Evolutionary conservation across 2,329 filamentous ascomycete genomes (phyloP), one percentile per base, ranked within the genome.

Genomic region (Acephala macrosclerotiorum): DNA sequence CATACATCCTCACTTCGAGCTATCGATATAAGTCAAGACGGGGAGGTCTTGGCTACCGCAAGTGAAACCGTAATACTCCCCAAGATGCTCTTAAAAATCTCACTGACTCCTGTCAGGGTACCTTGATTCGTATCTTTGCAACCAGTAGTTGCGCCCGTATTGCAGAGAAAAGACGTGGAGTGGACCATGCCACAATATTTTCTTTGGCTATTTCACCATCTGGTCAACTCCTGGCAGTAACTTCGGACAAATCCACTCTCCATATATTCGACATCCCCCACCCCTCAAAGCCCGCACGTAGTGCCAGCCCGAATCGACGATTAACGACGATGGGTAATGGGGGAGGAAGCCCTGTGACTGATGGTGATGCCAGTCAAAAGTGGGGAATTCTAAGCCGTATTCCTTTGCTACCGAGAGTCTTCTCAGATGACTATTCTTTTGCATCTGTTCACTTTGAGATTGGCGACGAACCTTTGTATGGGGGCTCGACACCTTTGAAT

Each of bases 181-280:
- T 97, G 57, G 96, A 99, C 74, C 91, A 89, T 40, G 94, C 96
- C 18, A 89, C 89, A 61, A 91, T 98, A 71, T 97, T 92, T 79
- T 95, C 92, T 1, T 83, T 99, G 12, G 90, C 91, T 12, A 96
- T 99, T 77, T 96, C 92, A 22, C 94, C 94, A 0, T 89, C 89
- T 0, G 92, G 91, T 60, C 87, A 85, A 51, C 86, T 94, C 75
- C 85, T 98, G 12, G 96, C 96, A 29, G 95, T 94, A 68, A 98
- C 95, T 0, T 97, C 94, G 1, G 96, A 99, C 82, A 99, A 98
- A 80, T 94, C 93, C 6, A 99, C 94, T 0, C 84, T 99, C 12
- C 96, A 99, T 79, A 86, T 99, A 42, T 99, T 97, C 76, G 94
- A 98, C 75, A 84, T 97, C 0, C 90, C 91, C 3, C 85, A 86